A percentile compares a stretch with the other conserved stretches of the same genome.
phyloP scores from a whole-genome alignment of 2,329 filamentous ascomycete species.

The Pseudogymnoascus sp. region DNA sequence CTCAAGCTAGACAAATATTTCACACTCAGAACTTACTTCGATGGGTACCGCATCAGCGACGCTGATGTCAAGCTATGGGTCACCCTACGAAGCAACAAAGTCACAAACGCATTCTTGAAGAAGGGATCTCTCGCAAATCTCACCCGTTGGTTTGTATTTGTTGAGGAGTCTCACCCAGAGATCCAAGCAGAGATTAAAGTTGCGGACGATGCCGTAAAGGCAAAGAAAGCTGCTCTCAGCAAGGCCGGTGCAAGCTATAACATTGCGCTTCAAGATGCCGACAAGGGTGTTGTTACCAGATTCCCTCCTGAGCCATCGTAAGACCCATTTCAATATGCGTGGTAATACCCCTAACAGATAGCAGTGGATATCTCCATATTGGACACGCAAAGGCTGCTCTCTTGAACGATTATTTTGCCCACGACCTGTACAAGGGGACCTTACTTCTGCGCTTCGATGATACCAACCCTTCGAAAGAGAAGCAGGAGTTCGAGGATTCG shows the following conservation, averaged over 20 bases:
- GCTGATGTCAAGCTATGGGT: constrained; percentile 79
- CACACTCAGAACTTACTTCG: constrained; percentile 76
- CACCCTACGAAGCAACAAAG: constrained; percentile 73
- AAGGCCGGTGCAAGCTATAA: constrained; percentile 84
- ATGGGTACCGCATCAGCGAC: constrained; percentile 70
- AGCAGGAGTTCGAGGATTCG: constrained; percentile 88
- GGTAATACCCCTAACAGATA: constrained; percentile 4
- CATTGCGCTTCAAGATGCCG: constrained; percentile 74
- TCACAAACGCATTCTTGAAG: constrained; percentile 73
- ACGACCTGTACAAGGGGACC: constrained; percentile 86
- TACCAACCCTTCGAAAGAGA: constrained; percentile 96
- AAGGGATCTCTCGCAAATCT: constrained; percentile 71
- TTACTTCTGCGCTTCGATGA: constrained; percentile 92
- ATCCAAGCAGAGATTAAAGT: constrained; percentile 63
- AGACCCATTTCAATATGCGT: constrained; percentile 26
- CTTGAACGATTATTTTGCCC: constrained; percentile 94
- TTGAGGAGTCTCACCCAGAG: constrained; percentile 76
- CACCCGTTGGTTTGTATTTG: constrained; percentile 77
- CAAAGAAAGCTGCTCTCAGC: constrained; percentile 60
- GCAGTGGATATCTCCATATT: constrained; percentile 77
- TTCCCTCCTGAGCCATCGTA: constrained; percentile 92
- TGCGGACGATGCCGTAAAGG: constrained; percentile 60
- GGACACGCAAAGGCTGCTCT: constrained; percentile 91
- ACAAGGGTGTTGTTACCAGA: constrained; percentile 82
- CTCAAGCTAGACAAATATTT: constrained; percentile 79